Base-by-base conservation (phyloP, 2,329 filamentous ascomycete species). In the Pseudogymnoascus sp. region DNA sequence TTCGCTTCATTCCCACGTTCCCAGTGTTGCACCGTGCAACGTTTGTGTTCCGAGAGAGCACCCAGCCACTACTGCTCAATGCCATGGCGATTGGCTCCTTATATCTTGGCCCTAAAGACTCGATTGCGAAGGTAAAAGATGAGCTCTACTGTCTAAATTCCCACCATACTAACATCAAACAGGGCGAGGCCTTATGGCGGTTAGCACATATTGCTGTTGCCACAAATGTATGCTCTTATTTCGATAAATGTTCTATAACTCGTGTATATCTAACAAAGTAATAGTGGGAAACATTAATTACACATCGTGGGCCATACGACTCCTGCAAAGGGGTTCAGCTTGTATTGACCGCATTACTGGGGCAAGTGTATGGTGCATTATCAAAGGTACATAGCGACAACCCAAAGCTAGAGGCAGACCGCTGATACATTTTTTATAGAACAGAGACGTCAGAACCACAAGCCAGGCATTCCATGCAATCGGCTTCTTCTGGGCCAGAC, bases 21-120 rank as follows among this genome's bases (percentile, higher is more conserved):
- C 76, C 76, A 4, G 69, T 78, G n/a, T 65, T 78, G 14, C 75
- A 78, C 66, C 70, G 73, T 62, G 71, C 75, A 33, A 78, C 76
- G 0, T 78, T 78, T 25, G 70, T 77, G 1, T 77, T 77, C 60
- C 70, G 73, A 43, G 75, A 78, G 62, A 77, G 74, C 64, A 74
- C 74, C 1, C 75, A 77, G 60, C 71, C 76, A 14, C 65, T 78
- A 12, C 66, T 78, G 1, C 66, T 78, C 0, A 78, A 77, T 65
- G 75, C 75, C 14, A 78, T 78, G 63, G 76, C 76, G 2, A 74
- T 78, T 36, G 76, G 76, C 1, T 78, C 76, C 12, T 64, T 78
- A 33, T 78, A 77, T 63, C 64, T 78, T 8, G 76, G 76, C 0
- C 75, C 75, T 2, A 77, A 75, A 54, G 72, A 75, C 61, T 73